A percentile compares a stretch with the other conserved stretches of the same genome.
These are phyloP conservation scores for Ganoderma lucidum DNA, from an alignment of 1,284 basidiomycete species.

Conservation along the genomic window DNA sequence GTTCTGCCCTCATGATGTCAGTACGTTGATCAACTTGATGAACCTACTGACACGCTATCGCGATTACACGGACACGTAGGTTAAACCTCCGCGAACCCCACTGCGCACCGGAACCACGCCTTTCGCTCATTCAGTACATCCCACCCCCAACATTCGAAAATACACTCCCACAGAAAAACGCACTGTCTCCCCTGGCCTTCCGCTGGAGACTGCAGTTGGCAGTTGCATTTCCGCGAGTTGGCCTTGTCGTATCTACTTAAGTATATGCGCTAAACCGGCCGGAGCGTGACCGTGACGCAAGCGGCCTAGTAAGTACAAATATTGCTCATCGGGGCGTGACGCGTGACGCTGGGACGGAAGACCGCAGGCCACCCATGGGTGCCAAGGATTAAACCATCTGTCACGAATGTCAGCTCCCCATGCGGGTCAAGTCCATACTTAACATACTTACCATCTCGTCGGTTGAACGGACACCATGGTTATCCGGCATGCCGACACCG, in stretches of 20 bases:
- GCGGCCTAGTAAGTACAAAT: constrained; percentile 17
- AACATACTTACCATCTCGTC: not conserved
- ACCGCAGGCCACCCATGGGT: no score
- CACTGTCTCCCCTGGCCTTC: no score
- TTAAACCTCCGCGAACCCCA: not conserved
- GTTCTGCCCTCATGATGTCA: not conserved
- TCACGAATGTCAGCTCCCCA: constrained; percentile 15
- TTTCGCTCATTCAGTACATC: not conserved
- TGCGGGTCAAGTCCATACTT: not conserved
- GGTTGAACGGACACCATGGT: not conserved
- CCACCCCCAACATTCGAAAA: not conserved
- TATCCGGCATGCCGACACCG: not conserved
- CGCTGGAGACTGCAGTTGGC: no score
- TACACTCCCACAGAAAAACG: not conserved
- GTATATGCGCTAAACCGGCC: no score
- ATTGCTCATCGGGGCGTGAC: constrained; percentile 10
- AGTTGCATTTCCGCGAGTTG: not conserved
- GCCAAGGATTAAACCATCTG: constrained; percentile 23
- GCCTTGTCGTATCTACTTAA: no score
- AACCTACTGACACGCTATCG: not conserved
- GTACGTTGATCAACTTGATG: not conserved
- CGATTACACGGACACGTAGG: not conserved
- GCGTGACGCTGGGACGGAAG: constrained; percentile 7
- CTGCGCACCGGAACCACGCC: not conserved
- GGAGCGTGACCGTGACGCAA: constrained; percentile 18